A percentile compares a stretch with the other conserved stretches of the same genome.
phyloP scores from a whole-genome alignment of 1,284 basidiomycete genomes.

The Malassezia furfur region DNA sequence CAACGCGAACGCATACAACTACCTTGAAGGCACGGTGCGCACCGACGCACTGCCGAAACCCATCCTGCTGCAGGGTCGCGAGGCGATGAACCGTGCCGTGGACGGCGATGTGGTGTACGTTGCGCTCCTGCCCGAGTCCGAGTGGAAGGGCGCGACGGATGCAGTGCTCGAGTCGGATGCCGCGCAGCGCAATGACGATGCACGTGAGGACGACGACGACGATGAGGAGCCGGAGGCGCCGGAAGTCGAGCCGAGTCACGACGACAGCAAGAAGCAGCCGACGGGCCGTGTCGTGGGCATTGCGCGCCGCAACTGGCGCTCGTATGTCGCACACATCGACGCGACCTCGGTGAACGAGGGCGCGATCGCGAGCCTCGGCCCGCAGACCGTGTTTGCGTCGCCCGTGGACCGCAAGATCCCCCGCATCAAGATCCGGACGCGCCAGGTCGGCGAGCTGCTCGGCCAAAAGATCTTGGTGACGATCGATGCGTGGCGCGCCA shows the following conservation, averaged over 20 bases:
- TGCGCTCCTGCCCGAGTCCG: constrained; percentile 71
- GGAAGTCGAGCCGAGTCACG: constrained; percentile 20
- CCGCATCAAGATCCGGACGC: constrained; percentile 83
- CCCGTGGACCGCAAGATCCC: constrained; percentile 86
- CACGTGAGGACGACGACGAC: constrained; percentile 52
- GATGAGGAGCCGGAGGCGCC: constrained; percentile 46
- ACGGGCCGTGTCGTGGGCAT: constrained; percentile 86
- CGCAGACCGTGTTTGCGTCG: constrained; percentile 87
- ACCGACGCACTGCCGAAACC: constrained; percentile 66
- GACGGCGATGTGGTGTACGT: constrained; percentile 89
- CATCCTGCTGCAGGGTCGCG: constrained; percentile 73
- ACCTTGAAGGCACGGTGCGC: constrained; percentile 74
- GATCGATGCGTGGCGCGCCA: constrained; percentile 80
- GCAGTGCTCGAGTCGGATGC: constrained; percentile 79
- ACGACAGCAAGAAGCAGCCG: constrained; percentile 61
- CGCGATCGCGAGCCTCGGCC: constrained; percentile 66
- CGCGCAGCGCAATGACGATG: constrained; percentile 76
- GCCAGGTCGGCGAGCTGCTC: constrained; percentile 78
- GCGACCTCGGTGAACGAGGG: constrained; percentile 66
- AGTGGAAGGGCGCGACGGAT: constrained; percentile 88
- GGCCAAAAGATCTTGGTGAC: constrained; percentile 93
- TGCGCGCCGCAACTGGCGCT: constrained; percentile 85
- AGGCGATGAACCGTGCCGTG: constrained; percentile 90
- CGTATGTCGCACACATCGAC: constrained; percentile 91
- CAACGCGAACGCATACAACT: constrained; percentile 91